Evolutionary conservation across 2,329 filamentous ascomycete species (phyloP).

Genomic region (Colletotrichum sp.): DNA sequence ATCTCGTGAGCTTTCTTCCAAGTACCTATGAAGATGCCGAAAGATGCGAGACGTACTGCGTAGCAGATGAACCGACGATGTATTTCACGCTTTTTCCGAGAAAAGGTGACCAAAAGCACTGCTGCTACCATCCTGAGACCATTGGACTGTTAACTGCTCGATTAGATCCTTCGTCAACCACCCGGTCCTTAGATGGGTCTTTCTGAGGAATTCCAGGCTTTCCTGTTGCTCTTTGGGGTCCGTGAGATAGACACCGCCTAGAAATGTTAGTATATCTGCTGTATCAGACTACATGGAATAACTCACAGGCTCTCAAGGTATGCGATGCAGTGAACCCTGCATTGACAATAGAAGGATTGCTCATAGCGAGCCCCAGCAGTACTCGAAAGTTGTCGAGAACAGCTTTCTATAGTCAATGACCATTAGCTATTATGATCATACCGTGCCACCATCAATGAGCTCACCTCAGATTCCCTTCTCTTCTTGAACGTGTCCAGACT

Average conservation of each 20-base stretch:
- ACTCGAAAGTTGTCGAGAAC: slow-evolving; percentile 27
- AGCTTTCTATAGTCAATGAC: slow-evolving; percentile 16
- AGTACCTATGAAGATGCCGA: background rate
- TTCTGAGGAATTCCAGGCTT: background rate
- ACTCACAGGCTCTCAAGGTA: slow-evolving; percentile 29
- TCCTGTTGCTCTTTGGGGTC: background rate
- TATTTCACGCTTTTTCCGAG: background rate
- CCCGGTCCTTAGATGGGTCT: background rate
- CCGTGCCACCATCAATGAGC: accelerated
- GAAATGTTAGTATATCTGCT: background rate
- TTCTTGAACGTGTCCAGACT: slow-evolving; percentile 26
- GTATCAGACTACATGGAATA: background rate
- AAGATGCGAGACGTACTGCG: accelerated
- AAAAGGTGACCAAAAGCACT: background rate
- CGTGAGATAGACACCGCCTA: background rate
- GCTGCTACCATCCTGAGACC: background rate
- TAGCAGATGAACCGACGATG: background rate
- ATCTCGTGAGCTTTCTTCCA: background rate
- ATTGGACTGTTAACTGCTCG: background rate
- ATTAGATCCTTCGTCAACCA: slow-evolving; percentile 3
- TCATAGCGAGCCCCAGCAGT: slow-evolving; percentile 29
- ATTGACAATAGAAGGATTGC: slow-evolving; percentile 27
- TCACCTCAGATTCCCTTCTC: slow-evolving; percentile 25
- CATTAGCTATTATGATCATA: background rate
- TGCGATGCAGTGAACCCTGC: slow-evolving; percentile 31